phyloP scores from a whole-genome alignment of 345 rosid species.

The Physaria fendleri region DNA sequence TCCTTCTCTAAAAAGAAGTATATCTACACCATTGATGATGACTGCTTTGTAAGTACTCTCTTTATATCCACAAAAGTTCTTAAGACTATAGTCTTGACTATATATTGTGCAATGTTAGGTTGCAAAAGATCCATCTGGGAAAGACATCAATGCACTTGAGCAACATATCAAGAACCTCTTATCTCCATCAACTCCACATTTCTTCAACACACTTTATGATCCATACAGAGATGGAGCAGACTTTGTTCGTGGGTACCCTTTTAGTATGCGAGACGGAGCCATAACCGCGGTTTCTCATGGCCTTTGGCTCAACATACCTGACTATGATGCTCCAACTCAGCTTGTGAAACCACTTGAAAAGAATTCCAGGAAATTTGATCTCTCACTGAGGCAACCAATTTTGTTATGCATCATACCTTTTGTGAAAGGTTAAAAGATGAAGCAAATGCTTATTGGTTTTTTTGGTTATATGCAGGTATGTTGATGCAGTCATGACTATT shows the following conservation, averaged over 20 bases:
- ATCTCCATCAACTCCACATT: constrained; percentile 63
- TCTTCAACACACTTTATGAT: constrained; percentile 79
- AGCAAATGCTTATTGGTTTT: constrained; percentile 6
- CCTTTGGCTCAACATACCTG: constrained; percentile 91
- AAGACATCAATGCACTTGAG: constrained; percentile 74
- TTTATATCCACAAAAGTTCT: too few species aligned
- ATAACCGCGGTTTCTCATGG: constrained; percentile 81
- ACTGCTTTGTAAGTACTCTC: too few species aligned
- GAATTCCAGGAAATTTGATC: constrained; percentile 50
- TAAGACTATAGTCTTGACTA: too few species aligned
- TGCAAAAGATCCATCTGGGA: constrained; percentile 73
- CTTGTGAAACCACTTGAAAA: constrained; percentile 86
- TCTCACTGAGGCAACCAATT: background rate
- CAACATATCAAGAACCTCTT: constrained; percentile 78
- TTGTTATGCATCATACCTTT: background rate
- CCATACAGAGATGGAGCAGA: constrained; percentile 73
- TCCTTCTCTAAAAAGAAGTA: too few species aligned
- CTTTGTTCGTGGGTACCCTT: constrained; percentile 87
- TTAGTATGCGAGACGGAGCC: constrained; percentile 79
- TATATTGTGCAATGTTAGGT: constrained; percentile 41
- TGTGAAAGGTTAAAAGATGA: background rate
- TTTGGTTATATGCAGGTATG: constrained; percentile 43
- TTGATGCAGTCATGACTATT: constrained; percentile 75
- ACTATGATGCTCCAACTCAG: constrained; percentile 90
- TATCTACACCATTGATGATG: too few species aligned